Evolutionary conservation across 352 stramenopile genomes (phyloP), one percentile per base, ranked within the genome.

Genomic region (Achlya hypogyna): DNA sequence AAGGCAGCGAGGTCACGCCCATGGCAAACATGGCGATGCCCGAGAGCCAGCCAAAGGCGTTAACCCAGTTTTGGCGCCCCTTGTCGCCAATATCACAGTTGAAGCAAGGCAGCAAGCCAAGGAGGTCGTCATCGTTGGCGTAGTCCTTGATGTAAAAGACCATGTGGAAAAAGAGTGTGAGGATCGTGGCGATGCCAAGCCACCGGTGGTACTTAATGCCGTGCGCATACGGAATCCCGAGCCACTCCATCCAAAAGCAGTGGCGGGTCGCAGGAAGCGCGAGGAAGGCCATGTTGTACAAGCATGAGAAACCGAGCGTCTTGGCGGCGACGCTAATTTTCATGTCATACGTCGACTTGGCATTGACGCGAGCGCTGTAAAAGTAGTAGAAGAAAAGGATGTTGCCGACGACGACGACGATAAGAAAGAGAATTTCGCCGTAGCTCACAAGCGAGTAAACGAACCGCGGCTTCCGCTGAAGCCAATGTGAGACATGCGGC

Each of bases 271-370:
- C 75, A 1, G 78, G 78, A 18, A 88, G 62, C 43, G 82, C 69
- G 16, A 91, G 68, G 62, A 91, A 84, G 25, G 80, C 75, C 78
- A 91, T 86, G 69, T 88, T 89, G 74, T 81, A 91, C 51, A 89
- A 77, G 71, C 73, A 79, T 32, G 75, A 68, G 71, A 86, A 88
- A 9, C 73, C 75, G 0, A 74, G 32, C 23, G 28, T 27, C 31
- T 56, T 56, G 34, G 28, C 51, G 5, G n/a, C 31, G 10, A 67
- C 25, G 23, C 20, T n/a, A 3, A 54, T 53, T n/a, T 22, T 29
- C 34, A 59, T 56, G 31, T 31, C 31, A 20, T 35, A 38, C 25
- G 25, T 12, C 8, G 31, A 27, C 34, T 67, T 63, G n/a, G 34
- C 31, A 3, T 18, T 56, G 38, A 56, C 51, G 4, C 42, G 42